Evolutionary conservation across 2,329 filamentous ascomycete species (phyloP).

Genomic region (Fusarium nygamai): DNA sequence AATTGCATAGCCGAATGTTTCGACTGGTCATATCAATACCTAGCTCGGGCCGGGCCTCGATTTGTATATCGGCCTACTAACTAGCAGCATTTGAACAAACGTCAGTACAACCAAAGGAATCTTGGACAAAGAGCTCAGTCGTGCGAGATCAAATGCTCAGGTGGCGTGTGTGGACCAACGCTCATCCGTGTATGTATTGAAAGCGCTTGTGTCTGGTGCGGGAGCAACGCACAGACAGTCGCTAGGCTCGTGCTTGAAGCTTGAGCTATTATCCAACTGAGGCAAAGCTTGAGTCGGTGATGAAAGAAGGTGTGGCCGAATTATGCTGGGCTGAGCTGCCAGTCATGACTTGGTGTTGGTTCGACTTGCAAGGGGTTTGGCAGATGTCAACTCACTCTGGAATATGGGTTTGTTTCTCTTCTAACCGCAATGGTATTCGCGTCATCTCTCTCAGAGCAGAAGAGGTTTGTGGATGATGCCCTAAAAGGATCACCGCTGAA

Average conservation of each 20-base stretch:
- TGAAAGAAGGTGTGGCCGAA: constrained; percentile 26
- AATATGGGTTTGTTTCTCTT: constrained; percentile 9
- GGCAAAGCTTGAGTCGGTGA: constrained; percentile 34
- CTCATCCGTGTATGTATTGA: constrained; percentile 21
- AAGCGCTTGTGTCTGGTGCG: constrained; percentile 16
- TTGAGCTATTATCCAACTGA: constrained; percentile 34
- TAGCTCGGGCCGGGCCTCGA: constrained; percentile 40
- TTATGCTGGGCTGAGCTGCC: constrained; percentile 15
- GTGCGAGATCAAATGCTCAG: constrained; percentile 19
- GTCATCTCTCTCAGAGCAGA: not conserved
- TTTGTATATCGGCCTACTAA: constrained; percentile 22
- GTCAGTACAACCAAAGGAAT: constrained; percentile 4
- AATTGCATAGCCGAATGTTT: constrained; percentile 12
- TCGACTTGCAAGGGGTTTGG: constrained; percentile 30
- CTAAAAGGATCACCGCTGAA: not conserved
- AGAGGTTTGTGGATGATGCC: constrained; percentile 8
- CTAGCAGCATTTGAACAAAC: constrained; percentile 13
- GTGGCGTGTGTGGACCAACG: constrained; percentile 21
- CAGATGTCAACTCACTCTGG: constrained; percentile 18
- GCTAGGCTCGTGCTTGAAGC: constrained; percentile 35
- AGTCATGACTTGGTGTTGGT: constrained; percentile 26
- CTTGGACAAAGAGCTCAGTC: constrained; percentile 22
- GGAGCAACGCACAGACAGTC: constrained; percentile 38
- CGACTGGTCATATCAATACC: constrained; percentile 18
- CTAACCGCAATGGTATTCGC: constrained; percentile 5